Conservation (phyloP, 371 early-diverging fungal species). For the Actinomortierella wolfii region DNA sequence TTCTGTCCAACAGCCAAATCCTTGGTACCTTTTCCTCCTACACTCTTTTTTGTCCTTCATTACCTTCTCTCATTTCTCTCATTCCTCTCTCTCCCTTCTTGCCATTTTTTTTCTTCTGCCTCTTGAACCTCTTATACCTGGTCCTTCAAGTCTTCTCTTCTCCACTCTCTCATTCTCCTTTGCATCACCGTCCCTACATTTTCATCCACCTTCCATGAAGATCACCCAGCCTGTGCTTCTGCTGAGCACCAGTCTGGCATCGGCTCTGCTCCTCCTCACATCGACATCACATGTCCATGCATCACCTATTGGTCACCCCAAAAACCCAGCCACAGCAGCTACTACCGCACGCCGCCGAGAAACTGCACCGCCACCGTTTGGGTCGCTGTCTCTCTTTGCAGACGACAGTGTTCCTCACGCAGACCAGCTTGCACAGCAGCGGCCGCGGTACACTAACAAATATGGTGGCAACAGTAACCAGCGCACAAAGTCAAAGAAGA, state of each 20-base stretch:
- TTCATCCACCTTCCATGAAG: slow-evolving; percentile 15
- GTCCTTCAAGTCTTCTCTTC: no score
- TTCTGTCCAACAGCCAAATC: background rate
- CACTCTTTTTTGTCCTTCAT: background rate
- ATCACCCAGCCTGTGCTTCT: slow-evolving; percentile 21
- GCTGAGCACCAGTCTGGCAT: slow-evolving; percentile 27
- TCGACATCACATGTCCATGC: slow-evolving; percentile 1
- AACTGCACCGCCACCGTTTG: no score
- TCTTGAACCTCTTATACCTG: background rate
- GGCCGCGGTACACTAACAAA: slow-evolving; percentile 1
- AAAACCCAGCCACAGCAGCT: background rate
- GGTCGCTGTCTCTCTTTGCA: background rate
- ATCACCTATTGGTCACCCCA: background rate
- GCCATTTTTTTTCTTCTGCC: background rate
- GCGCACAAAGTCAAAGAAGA: slow-evolving; percentile 1
- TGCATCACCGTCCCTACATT: background rate
- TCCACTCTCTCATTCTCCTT: background rate
- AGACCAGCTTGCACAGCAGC: background rate
- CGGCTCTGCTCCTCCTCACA: slow-evolving; percentile 14
- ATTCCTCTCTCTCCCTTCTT: background rate
- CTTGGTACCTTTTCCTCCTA: background rate
- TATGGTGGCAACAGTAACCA: background rate
- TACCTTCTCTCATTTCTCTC: background rate
- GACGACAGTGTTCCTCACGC: background rate
- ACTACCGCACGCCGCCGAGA: no score